A percentile compares a stretch with the other conserved stretches of the same genome.
These are phyloP conservation scores for Excoecaria agallocha DNA, from an alignment of 345 rosid species.

Conservation along the genomic window DNA sequence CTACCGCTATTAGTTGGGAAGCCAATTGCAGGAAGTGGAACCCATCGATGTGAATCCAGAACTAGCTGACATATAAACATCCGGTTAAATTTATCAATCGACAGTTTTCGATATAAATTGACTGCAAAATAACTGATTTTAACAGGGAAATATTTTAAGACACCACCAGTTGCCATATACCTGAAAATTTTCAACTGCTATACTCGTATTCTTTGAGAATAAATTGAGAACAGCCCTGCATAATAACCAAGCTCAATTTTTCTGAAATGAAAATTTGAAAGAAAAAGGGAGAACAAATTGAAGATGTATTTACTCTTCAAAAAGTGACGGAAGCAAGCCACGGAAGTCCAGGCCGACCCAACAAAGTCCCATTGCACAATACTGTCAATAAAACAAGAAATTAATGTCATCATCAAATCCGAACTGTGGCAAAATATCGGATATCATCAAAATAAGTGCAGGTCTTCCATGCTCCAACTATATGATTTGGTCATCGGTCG, in stretches of 20 bases:
- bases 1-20: slow-evolving; percentile 54
- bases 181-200: slow-evolving; percentile 90
- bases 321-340: slow-evolving; percentile 88
- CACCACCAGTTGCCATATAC: slow-evolving; percentile 29
- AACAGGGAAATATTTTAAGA: slow-evolving; percentile 1
- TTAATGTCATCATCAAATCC: slow-evolving; percentile 5
- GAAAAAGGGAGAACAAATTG: not conserved
- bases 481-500: not conserved
- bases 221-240: slow-evolving; percentile 86
- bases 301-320: slow-evolving; percentile 66
- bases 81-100: slow-evolving; percentile 26
- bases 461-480: not conserved
- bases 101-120: not conserved
- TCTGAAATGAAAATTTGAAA: not conserved
- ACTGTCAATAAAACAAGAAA: slow-evolving; percentile 43
- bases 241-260: slow-evolving; percentile 20
- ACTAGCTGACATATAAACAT: slow-evolving; percentile 66
- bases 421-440: not conserved
- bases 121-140: not conserved
- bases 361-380: slow-evolving; percentile 95
- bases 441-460: slow-evolving; percentile 1
- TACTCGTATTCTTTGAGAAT: slow-evolving; percentile 80
- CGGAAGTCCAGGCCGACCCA: slow-evolving; percentile 96
- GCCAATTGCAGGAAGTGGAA: slow-evolving; percentile 87
- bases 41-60: slow-evolving; percentile 97